Base-by-base conservation (phyloP, 1,139 yeast species). In the Candida tropicalis region DNA sequence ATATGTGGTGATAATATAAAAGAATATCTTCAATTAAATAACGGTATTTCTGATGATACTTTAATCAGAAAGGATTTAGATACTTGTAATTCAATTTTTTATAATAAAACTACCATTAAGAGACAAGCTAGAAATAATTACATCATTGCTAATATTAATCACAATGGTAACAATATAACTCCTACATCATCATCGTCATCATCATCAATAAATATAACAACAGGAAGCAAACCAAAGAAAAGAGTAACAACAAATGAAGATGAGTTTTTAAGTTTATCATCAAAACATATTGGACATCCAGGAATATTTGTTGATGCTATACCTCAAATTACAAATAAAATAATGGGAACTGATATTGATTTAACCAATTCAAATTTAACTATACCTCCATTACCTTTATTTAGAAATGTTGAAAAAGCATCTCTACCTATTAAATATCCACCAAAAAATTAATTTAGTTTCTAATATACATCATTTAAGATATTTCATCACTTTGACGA, bases 321-420 rank as follows among this genome's bases (percentile, higher is more conserved):
- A 33, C 93, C 93, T 0, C 75, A 73, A 28, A 66, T 83, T 22
- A 72, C 79, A 2, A 83, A 82, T 53, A 66, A 63, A 24, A 48
- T 76, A 2, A 64, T 70, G 40, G 57, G 55, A 8, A 55, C 54
- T 13, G 55, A 58, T 53, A 52, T 66, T 6, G 54, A 59, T n/a
- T 58, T 65, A 29, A 52, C 58, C 3, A 46, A 51, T 9, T 48
- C 55, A 4, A 55, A 53, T 27, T 37, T 56, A 11, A 42, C 43
- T 8, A 57, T 71, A n/a, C 71, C 77, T 1, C 60, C 71, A 1
- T 59, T 80, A 20, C 91, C 90, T 2, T 64, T 71, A 3, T 81
- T 82, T 57, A 78, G 75, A 50, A 81, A 82, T 55, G 80, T 82
- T 9, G 90, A 84, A 51, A 81, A 79, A 57, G 79, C 82, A 9